phyloP scores from a whole-genome alignment of 148 eudicot genomes.

The Simmondsia chinensis region DNA sequence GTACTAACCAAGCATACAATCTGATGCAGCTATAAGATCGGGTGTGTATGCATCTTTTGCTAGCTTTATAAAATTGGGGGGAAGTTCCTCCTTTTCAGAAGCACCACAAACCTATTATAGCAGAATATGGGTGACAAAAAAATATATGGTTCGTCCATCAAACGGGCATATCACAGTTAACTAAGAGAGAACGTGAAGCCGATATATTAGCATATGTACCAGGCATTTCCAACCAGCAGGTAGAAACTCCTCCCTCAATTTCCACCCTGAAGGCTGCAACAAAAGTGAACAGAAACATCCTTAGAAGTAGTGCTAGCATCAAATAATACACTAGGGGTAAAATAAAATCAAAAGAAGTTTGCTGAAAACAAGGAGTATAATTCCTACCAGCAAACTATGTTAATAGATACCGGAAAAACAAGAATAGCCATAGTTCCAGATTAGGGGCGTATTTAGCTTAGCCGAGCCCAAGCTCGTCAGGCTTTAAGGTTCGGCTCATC shows the following conservation, averaged over 20 bases:
- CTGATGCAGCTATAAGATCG: slow-evolving; percentile 96
- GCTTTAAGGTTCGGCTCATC: no score
- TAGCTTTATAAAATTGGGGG: slow-evolving; percentile 71
- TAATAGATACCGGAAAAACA: no score
- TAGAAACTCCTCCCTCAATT: slow-evolving; percentile 64
- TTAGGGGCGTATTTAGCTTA: no score
- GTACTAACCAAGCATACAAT: slow-evolving; percentile 96
- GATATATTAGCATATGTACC: slow-evolving; percentile 31
- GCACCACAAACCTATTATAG: slow-evolving; percentile 80
- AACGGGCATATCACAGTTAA: no score
- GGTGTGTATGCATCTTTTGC: slow-evolving; percentile 87
- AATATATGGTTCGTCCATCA: not conserved
- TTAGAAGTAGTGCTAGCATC: not conserved
- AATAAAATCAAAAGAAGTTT: no score
- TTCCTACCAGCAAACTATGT: no score
- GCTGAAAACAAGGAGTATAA: no score
- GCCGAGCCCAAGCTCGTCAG: no score
- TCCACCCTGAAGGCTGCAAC: slow-evolving; percentile 93
- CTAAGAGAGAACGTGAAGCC: not conserved
- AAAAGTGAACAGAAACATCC: slow-evolving; percentile 1
- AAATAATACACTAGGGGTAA: no score
- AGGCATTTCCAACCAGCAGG: slow-evolving; percentile 93
- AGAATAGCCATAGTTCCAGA: no score
- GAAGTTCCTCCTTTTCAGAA: slow-evolving; percentile 66
- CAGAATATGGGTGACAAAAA: not conserved